Percentiles rank a stretch among this genome's conserved stretches.
phyloP scores from a whole-genome alignment of 1,284 basidiomycete genomes.

The Blastosporella zonata region DNA sequence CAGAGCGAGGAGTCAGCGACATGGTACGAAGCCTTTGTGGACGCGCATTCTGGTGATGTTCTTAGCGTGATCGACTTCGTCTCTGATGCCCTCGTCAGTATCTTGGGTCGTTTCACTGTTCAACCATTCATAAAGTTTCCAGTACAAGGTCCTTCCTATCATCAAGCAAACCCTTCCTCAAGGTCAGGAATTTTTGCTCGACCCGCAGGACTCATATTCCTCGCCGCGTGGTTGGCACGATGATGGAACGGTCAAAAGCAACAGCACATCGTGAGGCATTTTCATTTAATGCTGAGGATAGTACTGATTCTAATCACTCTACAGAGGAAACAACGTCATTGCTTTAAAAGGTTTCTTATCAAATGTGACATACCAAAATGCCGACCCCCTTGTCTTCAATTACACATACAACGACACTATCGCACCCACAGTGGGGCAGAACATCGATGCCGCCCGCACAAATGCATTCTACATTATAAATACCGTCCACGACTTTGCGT shows the following conservation, averaged over 20 bases:
- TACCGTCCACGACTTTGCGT: conserved; percentile 45
- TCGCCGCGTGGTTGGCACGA: conserved; percentile 51
- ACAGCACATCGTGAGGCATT: conserved; percentile 18
- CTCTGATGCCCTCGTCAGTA: conserved; percentile 36
- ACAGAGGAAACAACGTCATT: conserved; percentile 34
- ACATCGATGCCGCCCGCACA: conserved; percentile 42
- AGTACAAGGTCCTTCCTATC: conserved; percentile 46
- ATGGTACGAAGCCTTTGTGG: conserved; percentile 65
- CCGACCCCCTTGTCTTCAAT: conserved; percentile 15
- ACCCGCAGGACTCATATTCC: conserved; percentile 38
- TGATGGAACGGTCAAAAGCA: conserved; percentile 21
- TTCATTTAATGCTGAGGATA: background rate
- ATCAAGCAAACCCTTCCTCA: conserved; percentile 33
- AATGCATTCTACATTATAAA: conserved; percentile 52
- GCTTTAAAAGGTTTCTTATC: conserved; percentile 27
- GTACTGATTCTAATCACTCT: background rate
- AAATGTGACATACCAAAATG: conserved; percentile 8
- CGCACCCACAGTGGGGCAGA: conserved; percentile 26
- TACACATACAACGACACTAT: conserved; percentile 22
- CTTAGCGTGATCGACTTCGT: conserved; percentile 52
- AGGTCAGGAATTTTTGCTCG: conserved; percentile 36
- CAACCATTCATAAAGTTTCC: background rate
- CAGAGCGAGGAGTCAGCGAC: conserved; percentile 49
- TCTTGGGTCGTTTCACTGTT: background rate
- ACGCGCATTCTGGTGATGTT: conserved; percentile 51